These are phyloP conservation scores for Fraxinus platypoda DNA, from an alignment of 305 asterid species.

Conservation along the genomic window DNA sequence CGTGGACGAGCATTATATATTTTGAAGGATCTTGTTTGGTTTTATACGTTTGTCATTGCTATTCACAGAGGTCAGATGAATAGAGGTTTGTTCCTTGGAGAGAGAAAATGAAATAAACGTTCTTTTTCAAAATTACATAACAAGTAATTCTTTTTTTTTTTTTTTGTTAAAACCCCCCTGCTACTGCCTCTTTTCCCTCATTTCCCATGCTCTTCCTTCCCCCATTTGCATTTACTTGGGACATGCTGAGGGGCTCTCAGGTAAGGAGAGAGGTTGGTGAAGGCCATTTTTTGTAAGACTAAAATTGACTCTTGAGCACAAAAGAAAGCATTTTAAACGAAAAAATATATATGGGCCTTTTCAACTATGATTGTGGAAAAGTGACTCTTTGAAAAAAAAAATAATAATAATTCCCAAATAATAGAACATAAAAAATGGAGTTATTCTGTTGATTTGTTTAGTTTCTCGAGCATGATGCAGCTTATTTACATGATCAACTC, in stretches of 20 bases:
- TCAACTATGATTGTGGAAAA: neutral
- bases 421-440: neutral
- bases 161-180: neutral
- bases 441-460: neutral
- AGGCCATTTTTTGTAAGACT: neutral
- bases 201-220: neutral
- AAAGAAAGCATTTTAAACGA: neutral
- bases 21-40: neutral
- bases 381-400: neutral
- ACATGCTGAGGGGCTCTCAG: neutral
- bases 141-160: neutral
- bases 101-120: neutral
- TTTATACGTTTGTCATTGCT: neutral
- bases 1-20: neutral
- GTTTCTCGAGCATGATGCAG: neutral
- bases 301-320: neutral
- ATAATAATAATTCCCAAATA: neutral
- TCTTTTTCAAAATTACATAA: neutral
- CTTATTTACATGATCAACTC: neutral
- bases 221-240: neutral
- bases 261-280: neutral
- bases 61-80: neutral
- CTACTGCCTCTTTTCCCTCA: neutral
- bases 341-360: neutral
- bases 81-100: neutral